A percentile compares a stretch with the other conserved stretches of the same genome.
These are phyloP conservation scores for Hsuehochloa calcarea DNA, from an alignment of 176 grass and related monocot species.

Conservation along the genomic window DNA sequence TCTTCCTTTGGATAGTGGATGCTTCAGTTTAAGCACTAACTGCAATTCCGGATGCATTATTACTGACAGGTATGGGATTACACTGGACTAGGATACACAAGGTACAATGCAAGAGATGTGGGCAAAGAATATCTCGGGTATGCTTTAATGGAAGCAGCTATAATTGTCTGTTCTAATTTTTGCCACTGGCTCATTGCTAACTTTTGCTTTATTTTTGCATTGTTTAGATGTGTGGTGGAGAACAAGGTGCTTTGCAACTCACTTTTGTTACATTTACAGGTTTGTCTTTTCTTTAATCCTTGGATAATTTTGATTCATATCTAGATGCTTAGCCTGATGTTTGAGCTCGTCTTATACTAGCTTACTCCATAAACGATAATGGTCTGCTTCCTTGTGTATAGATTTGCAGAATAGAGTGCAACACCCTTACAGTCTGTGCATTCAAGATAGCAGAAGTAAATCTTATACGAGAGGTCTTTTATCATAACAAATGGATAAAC, in stretches of 20 bases:
- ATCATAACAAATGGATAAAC: background rate
- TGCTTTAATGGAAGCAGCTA: background rate
- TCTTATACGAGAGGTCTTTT: background rate
- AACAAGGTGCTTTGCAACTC: constrained; percentile 99
- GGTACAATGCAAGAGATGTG: constrained; percentile 87
- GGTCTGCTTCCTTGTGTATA: constrained; percentile 1
- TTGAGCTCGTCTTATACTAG: background rate
- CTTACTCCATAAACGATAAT: background rate
- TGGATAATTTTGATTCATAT: background rate
- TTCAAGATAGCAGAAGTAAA: background rate
- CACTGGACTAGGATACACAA: constrained; percentile 90
- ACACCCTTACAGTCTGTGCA: background rate
- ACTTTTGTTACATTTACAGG: constrained; percentile 71
- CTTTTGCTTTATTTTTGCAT: background rate
- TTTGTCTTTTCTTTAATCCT: constrained; percentile 32
- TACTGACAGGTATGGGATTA: constrained; percentile 88
- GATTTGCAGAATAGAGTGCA: background rate
- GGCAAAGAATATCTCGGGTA: constrained; percentile 93
- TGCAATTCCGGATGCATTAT: background rate
- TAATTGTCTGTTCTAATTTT: background rate
- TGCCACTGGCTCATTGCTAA: background rate
- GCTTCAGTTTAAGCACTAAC: constrained; percentile 20
- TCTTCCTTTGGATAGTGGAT: background rate
- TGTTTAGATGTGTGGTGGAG: constrained; percentile 90
- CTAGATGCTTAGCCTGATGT: background rate